Percentiles rank a stretch among this genome's conserved stretches.
Evolutionary conservation across 257 asterid species (phyloP).

Genomic region (Thymus quinquecostatus): DNA sequence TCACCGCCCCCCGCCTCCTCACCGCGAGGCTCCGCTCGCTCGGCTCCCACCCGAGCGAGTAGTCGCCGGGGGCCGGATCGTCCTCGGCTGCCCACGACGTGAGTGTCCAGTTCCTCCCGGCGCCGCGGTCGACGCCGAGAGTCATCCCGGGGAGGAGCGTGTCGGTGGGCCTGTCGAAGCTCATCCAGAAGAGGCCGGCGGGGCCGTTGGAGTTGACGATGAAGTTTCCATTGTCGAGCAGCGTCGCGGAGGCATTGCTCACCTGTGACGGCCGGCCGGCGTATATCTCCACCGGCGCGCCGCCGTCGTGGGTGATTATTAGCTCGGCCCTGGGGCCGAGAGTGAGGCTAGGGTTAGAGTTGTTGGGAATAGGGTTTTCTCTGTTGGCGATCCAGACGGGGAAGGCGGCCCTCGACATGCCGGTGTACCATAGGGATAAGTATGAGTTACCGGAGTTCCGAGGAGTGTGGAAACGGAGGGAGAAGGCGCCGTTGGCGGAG

Average conservation of each 20-base stretch:
- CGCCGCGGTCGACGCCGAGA: conserved; percentile 40
- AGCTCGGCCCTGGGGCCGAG: conserved; percentile 37
- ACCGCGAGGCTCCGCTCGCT: conserved; percentile 29
- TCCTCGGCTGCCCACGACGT: conserved; percentile 46
- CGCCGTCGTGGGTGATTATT: conserved; percentile 28
- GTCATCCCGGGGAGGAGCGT: conserved; percentile 63
- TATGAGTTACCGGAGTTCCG: conserved; percentile 33
- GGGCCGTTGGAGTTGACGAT: conserved; percentile 28
- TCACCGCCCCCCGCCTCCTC: conserved; percentile 32
- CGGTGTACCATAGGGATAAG: conserved; percentile 46
- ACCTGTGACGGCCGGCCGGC: conserved; percentile 20
- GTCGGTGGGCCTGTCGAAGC: conserved; percentile 62
- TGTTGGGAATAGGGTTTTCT: background rate
- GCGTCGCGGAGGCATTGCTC: conserved; percentile 34
- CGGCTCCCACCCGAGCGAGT: conserved; percentile 46
- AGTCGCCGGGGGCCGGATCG: conserved; percentile 48
- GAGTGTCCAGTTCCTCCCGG: conserved; percentile 35
- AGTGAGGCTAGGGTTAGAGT: conserved; percentile 25
- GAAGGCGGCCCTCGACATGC: background rate
- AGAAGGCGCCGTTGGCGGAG: conserved; percentile 41
- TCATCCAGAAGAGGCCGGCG: conserved; percentile 43
- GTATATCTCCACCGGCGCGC: conserved; percentile 21
- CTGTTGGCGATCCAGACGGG: conserved; percentile 33
- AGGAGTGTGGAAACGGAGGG: conserved; percentile 46
- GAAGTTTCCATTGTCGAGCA: conserved; percentile 48